Evolutionary conservation across 2,329 filamentous ascomycete genomes (phyloP).

Genomic region (Fonsecaea erecta): DNA sequence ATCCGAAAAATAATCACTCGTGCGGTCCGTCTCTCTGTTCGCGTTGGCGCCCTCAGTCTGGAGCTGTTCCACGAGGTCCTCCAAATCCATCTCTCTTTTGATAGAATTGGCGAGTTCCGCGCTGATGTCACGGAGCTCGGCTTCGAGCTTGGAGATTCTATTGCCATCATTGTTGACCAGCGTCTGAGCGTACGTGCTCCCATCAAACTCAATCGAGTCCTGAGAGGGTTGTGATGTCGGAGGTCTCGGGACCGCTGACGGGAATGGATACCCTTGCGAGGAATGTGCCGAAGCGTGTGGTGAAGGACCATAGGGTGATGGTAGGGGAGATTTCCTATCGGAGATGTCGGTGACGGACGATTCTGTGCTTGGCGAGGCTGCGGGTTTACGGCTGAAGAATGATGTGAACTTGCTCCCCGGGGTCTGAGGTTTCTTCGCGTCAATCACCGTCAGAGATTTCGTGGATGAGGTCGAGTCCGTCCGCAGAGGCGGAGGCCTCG

Average conservation of each 20-base stretch:
- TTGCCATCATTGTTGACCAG: slow-evolving; percentile 49
- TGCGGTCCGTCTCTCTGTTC: slow-evolving; percentile 64
- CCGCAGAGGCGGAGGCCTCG: slow-evolving; percentile 51
- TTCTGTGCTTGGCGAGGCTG: slow-evolving; percentile 60
- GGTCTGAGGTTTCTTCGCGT: slow-evolving; percentile 53
- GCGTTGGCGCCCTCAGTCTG: slow-evolving; percentile 73
- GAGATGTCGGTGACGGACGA: slow-evolving; percentile 68
- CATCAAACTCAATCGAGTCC: slow-evolving; percentile 47
- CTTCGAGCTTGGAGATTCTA: slow-evolving; percentile 85
- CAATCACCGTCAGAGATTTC: slow-evolving; percentile 44
- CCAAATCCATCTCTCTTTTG: slow-evolving; percentile 91
- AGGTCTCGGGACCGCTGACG: slow-evolving; percentile 39
- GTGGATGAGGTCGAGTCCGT: slow-evolving; percentile 48
- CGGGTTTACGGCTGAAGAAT: slow-evolving; percentile 70
- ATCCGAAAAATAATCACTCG: slow-evolving; percentile 98
- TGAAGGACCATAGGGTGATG: slow-evolving; percentile 57
- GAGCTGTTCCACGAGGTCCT: slow-evolving; percentile 87
- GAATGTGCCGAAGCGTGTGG: slow-evolving; percentile 43
- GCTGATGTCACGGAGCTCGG: slow-evolving; percentile 91
- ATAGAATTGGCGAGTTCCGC: slow-evolving; percentile 91
- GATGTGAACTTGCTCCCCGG: slow-evolving; percentile 64
- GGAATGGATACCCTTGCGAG: slow-evolving; percentile 33
- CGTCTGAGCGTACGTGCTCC: slow-evolving; percentile 49
- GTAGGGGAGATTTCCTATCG: slow-evolving; percentile 63
- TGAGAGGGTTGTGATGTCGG: slow-evolving; percentile 49